These are phyloP conservation scores for Tieghemiomyces parasiticus DNA, from an alignment of 192 early-diverging fungal genomes.

Conservation along the genomic window DNA sequence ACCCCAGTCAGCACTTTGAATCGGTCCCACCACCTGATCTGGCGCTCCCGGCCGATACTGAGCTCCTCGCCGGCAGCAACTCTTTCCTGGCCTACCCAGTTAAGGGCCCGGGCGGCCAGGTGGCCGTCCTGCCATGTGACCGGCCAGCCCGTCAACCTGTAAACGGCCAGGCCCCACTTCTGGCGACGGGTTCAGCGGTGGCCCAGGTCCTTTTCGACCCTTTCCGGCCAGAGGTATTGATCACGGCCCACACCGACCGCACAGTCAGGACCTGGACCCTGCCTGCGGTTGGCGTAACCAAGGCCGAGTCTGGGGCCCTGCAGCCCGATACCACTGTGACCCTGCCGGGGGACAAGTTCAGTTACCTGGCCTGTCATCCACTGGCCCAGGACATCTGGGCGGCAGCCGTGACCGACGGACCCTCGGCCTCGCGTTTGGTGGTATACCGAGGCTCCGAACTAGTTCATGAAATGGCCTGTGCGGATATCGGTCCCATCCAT, in stretches of 20 bases:
- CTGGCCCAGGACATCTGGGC: slow-evolving; percentile 2
- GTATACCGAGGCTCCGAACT: not conserved
- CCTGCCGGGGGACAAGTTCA: not conserved
- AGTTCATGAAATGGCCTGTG: not conserved
- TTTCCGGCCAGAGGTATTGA: slow-evolving; percentile 39
- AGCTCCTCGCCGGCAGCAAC: slow-evolving; percentile 27
- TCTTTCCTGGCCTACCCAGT: slow-evolving; percentile 57
- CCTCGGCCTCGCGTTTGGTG: not conserved
- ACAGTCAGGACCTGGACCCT: not conserved
- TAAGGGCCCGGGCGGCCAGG: slow-evolving; percentile 60
- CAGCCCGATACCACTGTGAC: not conserved
- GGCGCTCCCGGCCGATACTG: slow-evolving; percentile 21
- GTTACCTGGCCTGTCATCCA: not conserved
- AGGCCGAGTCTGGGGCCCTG: not conserved
- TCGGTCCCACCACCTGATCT: slow-evolving; percentile 29
- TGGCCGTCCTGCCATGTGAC: slow-evolving; percentile 47
- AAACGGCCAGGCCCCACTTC: slow-evolving; percentile 34
- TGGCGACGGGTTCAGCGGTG: slow-evolving; percentile 44
- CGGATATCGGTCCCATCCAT: not conserved
- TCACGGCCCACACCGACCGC: slow-evolving; percentile 18
- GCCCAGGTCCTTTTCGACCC: slow-evolving; percentile 56
- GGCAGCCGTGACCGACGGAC: not conserved
- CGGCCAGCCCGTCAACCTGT: slow-evolving; percentile 47
- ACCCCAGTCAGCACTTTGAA: slow-evolving; percentile 46
- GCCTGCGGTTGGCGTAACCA: not conserved